Evolutionary conservation across 2,329 filamentous ascomycete species (phyloP).

Genomic region (Aureobasidium namibiae): DNA sequence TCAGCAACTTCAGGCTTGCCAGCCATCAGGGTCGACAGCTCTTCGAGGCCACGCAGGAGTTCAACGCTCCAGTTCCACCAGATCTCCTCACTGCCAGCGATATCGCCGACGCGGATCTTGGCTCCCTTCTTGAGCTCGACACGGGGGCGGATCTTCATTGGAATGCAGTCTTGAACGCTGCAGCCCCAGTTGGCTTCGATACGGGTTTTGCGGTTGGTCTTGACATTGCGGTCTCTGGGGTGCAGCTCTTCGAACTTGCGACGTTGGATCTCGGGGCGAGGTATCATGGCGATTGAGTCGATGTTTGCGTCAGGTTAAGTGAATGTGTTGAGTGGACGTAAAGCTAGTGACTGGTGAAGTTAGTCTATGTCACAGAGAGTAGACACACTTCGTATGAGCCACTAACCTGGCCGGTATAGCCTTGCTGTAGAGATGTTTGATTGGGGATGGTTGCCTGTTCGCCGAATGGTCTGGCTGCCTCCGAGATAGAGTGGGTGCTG

Average conservation of each 20-base stretch:
- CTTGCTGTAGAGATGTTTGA: not conserved
- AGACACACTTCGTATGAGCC: not conserved
- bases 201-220: slow-evolving; percentile 14
- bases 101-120: slow-evolving; percentile 14
- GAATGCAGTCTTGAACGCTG: slow-evolving; percentile 12
- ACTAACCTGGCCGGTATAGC: not conserved
- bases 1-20: slow-evolving; percentile 11
- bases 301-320: not conserved
- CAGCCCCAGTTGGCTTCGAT: slow-evolving; percentile 15
- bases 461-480: not conserved
- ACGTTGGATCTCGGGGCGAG: not conserved
- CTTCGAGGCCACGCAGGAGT: slow-evolving; percentile 14
- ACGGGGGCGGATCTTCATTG: slow-evolving; percentile 13
- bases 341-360: not conserved
- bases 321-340: not conserved
- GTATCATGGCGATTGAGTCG: not conserved
- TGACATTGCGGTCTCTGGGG: slow-evolving; percentile 14
- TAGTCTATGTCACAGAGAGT: not conserved
- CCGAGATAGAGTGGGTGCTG: not conserved
- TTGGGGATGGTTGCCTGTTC: no score
- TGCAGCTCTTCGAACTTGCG: slow-evolving; percentile 14
- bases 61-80: slow-evolving; percentile 18
- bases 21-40: slow-evolving; percentile 16
- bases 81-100: slow-evolving; percentile 1
- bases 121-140: slow-evolving; percentile 17